A percentile compares a stretch with the other conserved stretches of the same genome.
phyloP scores from a whole-genome alignment of 345 rosid species.

The Brassica napus region Da-Ae NC_063449.1:8706501-8707000 shows the following conservation, averaged over 20 bases:
- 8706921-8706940: neutral
- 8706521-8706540: conserved; percentile 46
- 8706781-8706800: conserved; percentile 11
- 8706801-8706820: neutral
- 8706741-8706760: conserved; percentile 23
- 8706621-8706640: conserved; percentile 6
- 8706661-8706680: conserved; percentile 21
- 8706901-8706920: conserved; percentile 27
- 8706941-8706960: conserved; percentile 35
- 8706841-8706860: conserved; percentile 26
- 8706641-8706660: conserved; percentile 33
- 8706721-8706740: conserved; percentile 30
- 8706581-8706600: conserved; percentile 55
- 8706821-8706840: conserved; percentile 23
- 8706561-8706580: conserved; percentile 46
- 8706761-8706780: conserved; percentile 39
- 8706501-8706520: conserved; percentile 19
- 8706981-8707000: neutral
- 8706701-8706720: conserved; percentile 40
- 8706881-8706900: conserved; percentile 33
- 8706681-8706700: conserved; percentile 26
- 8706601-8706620: conserved; percentile 45
- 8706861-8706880: conserved; percentile 28
- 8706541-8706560: conserved; percentile 51
- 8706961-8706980: conserved; percentile 28